These are phyloP conservation scores for Tolypocladium capitatum DNA, from an alignment of 2,329 filamentous ascomycete genomes.

Conservation along the genomic window DNA sequence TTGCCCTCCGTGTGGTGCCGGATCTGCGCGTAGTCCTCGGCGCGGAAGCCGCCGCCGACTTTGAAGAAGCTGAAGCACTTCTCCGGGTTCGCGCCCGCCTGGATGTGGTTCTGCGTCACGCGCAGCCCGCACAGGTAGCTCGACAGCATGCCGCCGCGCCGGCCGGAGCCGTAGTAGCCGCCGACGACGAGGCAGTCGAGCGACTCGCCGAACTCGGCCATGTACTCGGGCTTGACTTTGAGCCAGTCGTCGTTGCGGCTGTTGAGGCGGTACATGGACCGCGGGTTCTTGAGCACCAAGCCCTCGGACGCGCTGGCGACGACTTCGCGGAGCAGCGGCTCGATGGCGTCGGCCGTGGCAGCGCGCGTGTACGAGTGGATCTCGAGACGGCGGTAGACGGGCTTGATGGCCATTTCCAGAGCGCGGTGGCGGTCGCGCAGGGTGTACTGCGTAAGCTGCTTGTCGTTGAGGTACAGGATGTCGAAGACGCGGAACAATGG, in stretches of 20 bases:
- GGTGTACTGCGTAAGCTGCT: constrained; percentile 66
- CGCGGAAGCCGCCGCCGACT: constrained; percentile 85
- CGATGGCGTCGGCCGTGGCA: constrained; percentile 57
- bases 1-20: constrained; percentile 78
- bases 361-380: constrained; percentile 62
- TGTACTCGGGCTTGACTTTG: constrained; percentile 98
- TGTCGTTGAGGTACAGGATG: constrained; percentile 76
- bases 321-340: constrained; percentile 65
- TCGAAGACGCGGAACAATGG: constrained; percentile 84
- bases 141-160: constrained; percentile 67
- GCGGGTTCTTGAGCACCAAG: constrained; percentile 84
- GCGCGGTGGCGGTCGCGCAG: constrained; percentile 68
- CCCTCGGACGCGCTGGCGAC: constrained; percentile 82
- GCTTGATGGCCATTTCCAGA: constrained; percentile 55
- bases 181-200: constrained; percentile 84
- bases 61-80: constrained; percentile 94
- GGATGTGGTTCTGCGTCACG: constrained; percentile 54
- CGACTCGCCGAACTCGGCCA: constrained; percentile 89
- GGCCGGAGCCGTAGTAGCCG: constrained; percentile 83
- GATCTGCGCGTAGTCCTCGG: constrained; percentile 73
- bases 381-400: constrained; percentile 66
- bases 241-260: constrained; percentile 93
- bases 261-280: constrained; percentile 74
- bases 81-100: constrained; percentile 46
- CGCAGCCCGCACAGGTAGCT: constrained; percentile 85